Percentiles rank a stretch among this genome's conserved stretches.
phyloP scores from a whole-genome alignment of 2,329 filamentous ascomycete species.

The Fusarium transvaalense region DNA sequence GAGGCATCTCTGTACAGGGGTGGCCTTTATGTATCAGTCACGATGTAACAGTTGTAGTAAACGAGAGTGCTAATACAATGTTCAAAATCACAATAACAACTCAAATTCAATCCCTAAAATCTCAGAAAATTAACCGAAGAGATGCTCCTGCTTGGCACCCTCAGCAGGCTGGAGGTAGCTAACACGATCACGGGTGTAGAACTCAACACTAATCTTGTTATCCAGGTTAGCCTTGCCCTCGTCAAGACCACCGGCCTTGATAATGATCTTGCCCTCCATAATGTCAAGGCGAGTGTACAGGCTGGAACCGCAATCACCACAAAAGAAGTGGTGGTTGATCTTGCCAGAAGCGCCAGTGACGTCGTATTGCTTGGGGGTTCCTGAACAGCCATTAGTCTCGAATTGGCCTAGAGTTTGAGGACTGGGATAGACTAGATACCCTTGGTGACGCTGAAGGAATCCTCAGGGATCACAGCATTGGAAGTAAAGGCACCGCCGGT shows the following conservation, averaged over 20 bases:
- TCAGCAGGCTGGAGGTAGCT: conserved; percentile 57
- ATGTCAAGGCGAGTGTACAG: conserved; percentile 66
- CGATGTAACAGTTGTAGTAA: background rate
- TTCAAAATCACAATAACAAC: background rate
- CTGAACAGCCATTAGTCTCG: conserved; percentile 44
- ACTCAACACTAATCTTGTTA: conserved; percentile 62
- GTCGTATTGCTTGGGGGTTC: conserved; percentile 62
- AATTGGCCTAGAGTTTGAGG: background rate
- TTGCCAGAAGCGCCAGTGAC: conserved; percentile 63
- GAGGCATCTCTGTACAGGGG: background rate
- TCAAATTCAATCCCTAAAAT: background rate
- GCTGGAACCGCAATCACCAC: conserved; percentile 62
- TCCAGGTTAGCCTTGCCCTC: conserved; percentile 59
- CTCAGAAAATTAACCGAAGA: conserved; percentile 39
- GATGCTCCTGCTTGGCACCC: conserved; percentile 62
- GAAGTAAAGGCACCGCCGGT: conserved; percentile 67
- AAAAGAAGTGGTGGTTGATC: conserved; percentile 69
- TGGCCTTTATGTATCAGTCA: background rate
- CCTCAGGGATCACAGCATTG: conserved; percentile 63
- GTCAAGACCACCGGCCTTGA: conserved; percentile 67
- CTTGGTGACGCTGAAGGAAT: conserved; percentile 62
- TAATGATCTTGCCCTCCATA: conserved; percentile 62
- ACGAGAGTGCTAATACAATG: background rate
- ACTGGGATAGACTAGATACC: conserved; percentile 49
- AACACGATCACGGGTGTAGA: conserved; percentile 65